Conservation (phyloP, 805 yeast species). For the Clavispora carvajalis region DNA sequence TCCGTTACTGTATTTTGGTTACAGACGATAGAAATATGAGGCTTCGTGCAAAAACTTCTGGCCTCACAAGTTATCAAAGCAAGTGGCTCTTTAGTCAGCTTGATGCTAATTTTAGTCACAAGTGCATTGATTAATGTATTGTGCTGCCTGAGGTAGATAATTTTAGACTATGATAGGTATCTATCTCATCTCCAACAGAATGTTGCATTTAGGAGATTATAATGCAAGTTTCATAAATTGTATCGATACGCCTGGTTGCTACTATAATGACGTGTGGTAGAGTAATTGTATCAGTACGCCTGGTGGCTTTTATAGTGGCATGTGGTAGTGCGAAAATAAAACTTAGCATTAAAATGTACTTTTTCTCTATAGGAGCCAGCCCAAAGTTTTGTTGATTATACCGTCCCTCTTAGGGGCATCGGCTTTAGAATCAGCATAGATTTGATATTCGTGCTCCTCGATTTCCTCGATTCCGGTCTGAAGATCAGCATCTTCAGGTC, state of each 20-base stretch:
- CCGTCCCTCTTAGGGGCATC: conserved; percentile 12
- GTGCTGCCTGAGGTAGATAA: too few relatives aligned
- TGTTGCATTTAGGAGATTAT: neutral
- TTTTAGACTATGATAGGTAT: too few relatives aligned
- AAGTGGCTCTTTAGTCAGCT: conserved; percentile 55
- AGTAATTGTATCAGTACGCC: too few relatives aligned
- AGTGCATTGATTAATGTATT: conserved; percentile 43
- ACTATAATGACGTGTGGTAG: too few relatives aligned
- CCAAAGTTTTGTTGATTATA: conserved; percentile 3
- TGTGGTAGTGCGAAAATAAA: neutral
- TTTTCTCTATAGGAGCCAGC: conserved; percentile 11
- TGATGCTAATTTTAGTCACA: conserved; percentile 42
- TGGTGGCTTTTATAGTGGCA: too few relatives aligned
- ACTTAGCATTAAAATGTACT: neutral
- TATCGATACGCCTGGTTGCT: too few relatives aligned
- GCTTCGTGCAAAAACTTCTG: conserved; percentile 55
- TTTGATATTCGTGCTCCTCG: conserved; percentile 45
- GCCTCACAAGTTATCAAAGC: conserved; percentile 51
- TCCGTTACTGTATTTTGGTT: conserved; percentile 56
- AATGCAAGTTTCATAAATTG: neutral
- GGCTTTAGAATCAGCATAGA: conserved; percentile 31
- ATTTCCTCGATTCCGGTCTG: conserved; percentile 41
- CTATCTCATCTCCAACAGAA: neutral
- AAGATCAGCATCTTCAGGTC: conserved; percentile 44
- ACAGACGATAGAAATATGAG: conserved; percentile 76